Percentiles rank a stretch among this genome's conserved stretches.
Conservation (phyloP, 352 stramenopile genomes). For the Pythium scleroteichum region DNA sequence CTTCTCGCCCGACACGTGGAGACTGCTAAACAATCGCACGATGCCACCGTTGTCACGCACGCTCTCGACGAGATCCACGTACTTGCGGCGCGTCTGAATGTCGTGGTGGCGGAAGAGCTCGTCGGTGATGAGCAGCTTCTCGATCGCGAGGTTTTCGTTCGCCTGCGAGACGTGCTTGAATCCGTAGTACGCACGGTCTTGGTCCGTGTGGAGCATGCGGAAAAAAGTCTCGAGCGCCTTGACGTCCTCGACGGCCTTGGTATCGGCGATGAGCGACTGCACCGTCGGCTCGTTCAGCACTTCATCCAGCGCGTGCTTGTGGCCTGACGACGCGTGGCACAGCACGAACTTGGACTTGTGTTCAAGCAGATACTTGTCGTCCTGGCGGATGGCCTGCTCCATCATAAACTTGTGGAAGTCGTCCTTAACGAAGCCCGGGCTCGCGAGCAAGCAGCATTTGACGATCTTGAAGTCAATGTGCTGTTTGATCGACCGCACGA, state of each 20-base stretch:
- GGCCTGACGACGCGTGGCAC: slow-evolving; percentile 93
- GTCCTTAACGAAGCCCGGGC: slow-evolving; percentile 97
- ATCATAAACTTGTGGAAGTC: slow-evolving; percentile 97
- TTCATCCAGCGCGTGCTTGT: slow-evolving; percentile 98
- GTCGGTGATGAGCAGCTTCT: slow-evolving; percentile 95
- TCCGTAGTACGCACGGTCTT: slow-evolving; percentile 97
- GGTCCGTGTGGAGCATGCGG: slow-evolving; percentile 94
- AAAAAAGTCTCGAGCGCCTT: slow-evolving; percentile 95
- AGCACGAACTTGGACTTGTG: slow-evolving; percentile 97
- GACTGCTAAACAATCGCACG: slow-evolving; percentile 93
- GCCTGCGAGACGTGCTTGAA: slow-evolving; percentile 93
- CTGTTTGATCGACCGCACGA: slow-evolving; percentile 94
- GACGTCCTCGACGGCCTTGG: slow-evolving; percentile 93
- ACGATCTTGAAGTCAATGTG: slow-evolving; percentile 97
- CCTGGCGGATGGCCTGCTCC: slow-evolving; percentile 89
- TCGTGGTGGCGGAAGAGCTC: slow-evolving; percentile 93
- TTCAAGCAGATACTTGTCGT: slow-evolving; percentile 95
- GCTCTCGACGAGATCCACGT: slow-evolving; percentile 94
- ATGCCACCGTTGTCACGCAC: slow-evolving; percentile 90
- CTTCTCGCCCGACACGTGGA: slow-evolving; percentile 96
- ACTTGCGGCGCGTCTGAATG: slow-evolving; percentile 88
- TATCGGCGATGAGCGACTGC: slow-evolving; percentile 93
- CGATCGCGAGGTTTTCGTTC: slow-evolving; percentile 93
- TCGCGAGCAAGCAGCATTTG: slow-evolving; percentile 96
- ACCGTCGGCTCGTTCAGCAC: slow-evolving; percentile 93